Evolutionary conservation across 352 stramenopile species (phyloP).

Genomic region (Phytopythium montanum): DNA sequence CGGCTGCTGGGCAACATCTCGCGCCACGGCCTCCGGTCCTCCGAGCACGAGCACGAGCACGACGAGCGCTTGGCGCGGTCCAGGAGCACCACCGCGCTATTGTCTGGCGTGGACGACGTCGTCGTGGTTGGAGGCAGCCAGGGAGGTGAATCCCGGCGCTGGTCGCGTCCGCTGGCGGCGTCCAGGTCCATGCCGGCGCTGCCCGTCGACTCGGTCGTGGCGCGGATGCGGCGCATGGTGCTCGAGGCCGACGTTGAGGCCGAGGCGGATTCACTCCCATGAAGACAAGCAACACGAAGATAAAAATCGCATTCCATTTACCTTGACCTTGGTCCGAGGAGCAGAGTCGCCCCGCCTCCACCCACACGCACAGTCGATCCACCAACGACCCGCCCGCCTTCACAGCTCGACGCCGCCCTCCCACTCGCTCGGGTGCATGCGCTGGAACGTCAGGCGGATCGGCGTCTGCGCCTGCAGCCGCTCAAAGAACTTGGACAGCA

Average conservation of each 20-base stretch:
- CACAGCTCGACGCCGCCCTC: constrained; percentile 72
- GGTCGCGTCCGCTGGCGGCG: constrained; percentile 1
- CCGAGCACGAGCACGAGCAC: not conserved
- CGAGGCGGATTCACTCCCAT: not conserved
- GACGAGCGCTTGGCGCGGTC: not conserved
- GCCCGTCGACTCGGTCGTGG: constrained; percentile 19
- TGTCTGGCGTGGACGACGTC: not conserved
- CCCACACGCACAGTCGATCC: not conserved
- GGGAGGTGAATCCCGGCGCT: not conserved
- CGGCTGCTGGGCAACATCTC: constrained; percentile 43
- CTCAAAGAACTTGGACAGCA: constrained; percentile 69
- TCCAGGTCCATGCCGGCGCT: not conserved
- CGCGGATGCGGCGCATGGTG: constrained; percentile 24
- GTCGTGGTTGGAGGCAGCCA: not conserved
- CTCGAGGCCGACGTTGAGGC: constrained; percentile 10
- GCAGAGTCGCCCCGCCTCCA: not conserved
- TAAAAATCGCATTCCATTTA: constrained; percentile 7
- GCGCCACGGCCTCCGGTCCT: constrained; percentile 9
- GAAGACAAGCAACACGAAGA: not conserved
- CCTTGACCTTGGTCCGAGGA: not conserved
- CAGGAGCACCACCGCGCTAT: not conserved
- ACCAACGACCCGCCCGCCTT: not conserved
- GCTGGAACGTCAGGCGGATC: constrained; percentile 63
- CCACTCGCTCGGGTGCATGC: constrained; percentile 58
- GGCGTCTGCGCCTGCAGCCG: constrained; percentile 50